Conservation (phyloP, 352 stramenopile species). For the Phytophthora litchii region DNA sequence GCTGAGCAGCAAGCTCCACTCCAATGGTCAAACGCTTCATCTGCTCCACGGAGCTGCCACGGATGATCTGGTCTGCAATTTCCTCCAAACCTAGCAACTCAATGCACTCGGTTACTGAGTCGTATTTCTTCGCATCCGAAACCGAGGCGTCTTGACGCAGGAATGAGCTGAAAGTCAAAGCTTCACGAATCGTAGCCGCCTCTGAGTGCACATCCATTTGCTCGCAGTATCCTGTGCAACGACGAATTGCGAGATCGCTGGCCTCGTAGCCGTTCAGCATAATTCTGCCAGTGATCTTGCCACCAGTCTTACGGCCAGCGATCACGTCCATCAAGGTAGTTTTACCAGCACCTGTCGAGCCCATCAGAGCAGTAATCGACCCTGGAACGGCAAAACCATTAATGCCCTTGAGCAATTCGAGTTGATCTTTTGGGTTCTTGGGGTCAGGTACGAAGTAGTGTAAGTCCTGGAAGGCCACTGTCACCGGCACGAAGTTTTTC, state of each 20-base stretch:
- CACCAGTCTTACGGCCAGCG: conserved; percentile 4
- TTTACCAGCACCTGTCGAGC: conserved; percentile 10
- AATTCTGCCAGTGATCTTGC: conserved; percentile 5
- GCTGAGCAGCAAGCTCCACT: conserved; percentile 10
- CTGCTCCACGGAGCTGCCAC: conserved; percentile 14
- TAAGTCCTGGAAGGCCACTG: conserved; percentile 39
- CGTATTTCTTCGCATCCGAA: conserved; percentile 9
- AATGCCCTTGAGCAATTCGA: conserved; percentile 39
- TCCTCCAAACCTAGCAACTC: conserved; percentile 8
- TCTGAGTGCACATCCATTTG: conserved; percentile 8
- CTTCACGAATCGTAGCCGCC: conserved; percentile 8
- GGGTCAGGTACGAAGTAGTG: conserved; percentile 15
- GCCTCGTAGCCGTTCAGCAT: conserved; percentile 10
- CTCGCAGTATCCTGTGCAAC: conserved; percentile 3
- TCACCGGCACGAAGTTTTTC: conserved; percentile 37
- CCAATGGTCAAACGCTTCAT: conserved; percentile 16
- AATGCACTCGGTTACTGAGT: conserved; percentile 11
- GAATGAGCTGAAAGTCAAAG: conserved; percentile 5
- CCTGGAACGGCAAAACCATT: conserved; percentile 6
- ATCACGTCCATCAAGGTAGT: conserved; percentile 10
- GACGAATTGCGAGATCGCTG: conserved; percentile 4
- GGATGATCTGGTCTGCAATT: conserved; percentile 10
- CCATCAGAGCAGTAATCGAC: conserved; percentile 10
- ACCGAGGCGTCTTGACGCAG: conserved; percentile 3
- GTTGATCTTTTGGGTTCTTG: conserved; percentile 20